Conservation (phyloP, 352 stramenopile genomes). For the Globisporangium spiculum region DNA sequence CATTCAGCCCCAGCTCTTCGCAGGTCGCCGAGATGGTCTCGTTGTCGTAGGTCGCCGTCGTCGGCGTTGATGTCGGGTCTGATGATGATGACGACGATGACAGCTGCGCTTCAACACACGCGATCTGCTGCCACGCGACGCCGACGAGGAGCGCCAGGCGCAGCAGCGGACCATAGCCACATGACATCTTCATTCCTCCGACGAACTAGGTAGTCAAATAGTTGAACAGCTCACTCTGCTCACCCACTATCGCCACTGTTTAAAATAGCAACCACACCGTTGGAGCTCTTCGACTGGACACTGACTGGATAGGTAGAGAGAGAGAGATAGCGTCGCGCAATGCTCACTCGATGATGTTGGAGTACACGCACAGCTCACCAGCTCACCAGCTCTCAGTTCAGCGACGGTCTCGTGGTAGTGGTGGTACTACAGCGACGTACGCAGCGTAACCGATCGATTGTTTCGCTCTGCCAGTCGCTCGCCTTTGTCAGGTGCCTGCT, state of each 20-base stretch:
- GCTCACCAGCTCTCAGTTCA: neutral
- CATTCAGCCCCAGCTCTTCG: slow-evolving; percentile 15
- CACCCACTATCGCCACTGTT: neutral
- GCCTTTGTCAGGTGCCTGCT: neutral
- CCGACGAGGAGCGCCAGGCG: slow-evolving; percentile 2
- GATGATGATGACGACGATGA: neutral
- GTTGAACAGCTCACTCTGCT: neutral
- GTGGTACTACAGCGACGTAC: neutral
- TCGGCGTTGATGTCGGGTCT: neutral
- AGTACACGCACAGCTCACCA: neutral
- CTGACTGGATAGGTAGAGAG: neutral
- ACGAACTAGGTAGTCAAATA: neutral
- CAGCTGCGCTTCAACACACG: neutral
- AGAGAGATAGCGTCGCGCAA: neutral
- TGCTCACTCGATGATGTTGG: neutral
- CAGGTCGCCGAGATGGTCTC: slow-evolving; percentile 7
- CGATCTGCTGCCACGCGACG: slow-evolving; percentile 1
- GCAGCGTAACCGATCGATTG: neutral
- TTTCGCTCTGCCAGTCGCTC: neutral
- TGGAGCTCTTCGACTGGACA: neutral
- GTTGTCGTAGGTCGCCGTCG: neutral
- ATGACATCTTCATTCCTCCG: neutral
- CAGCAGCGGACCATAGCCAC: neutral
- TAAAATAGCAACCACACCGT: neutral
- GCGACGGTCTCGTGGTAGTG: neutral